These are phyloP conservation scores for Scleromitrula shiraiana DNA, from an alignment of 2,329 filamentous ascomycete genomes.

Conservation along the genomic window DNA sequence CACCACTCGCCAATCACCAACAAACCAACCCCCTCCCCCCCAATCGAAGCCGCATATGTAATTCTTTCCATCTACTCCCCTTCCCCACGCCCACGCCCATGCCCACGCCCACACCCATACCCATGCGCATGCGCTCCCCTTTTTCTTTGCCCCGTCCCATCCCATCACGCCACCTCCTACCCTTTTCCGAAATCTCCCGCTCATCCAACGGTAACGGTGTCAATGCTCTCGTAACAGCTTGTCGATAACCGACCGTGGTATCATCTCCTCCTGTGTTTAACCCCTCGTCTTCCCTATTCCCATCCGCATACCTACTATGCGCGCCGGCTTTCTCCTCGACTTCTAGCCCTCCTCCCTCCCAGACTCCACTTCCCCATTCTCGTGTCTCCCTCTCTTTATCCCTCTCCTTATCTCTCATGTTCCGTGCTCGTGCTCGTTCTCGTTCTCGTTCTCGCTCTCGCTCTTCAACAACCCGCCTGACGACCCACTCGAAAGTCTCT, in stretches of 20 bases:
- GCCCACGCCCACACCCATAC: too few relatives aligned
- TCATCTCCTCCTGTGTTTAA: too few relatives aligned
- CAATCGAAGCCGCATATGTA: too few relatives aligned
- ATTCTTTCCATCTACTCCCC: not conserved
- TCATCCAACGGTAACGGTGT: not conserved
- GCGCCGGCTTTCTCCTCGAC: too few relatives aligned
- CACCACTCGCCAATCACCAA: not conserved
- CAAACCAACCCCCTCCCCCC: not conserved
- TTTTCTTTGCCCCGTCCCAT: not conserved
- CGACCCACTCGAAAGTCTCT: constrained; percentile 72
- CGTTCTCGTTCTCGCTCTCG: too few relatives aligned
- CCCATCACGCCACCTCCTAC: not conserved
- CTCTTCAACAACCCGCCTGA: constrained; percentile 53
- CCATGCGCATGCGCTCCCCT: too few relatives aligned
- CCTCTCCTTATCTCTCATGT: too few relatives aligned
- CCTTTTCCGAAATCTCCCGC: not conserved
- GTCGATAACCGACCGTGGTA: too few relatives aligned
- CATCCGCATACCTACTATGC: too few relatives aligned
- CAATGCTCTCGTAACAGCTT: not conserved
- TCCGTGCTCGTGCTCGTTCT: constrained; percentile 11
- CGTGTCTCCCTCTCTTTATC: not conserved
- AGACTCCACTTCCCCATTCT: not conserved
- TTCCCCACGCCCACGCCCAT: too few relatives aligned
- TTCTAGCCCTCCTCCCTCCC: not conserved
- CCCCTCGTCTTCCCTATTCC: too few relatives aligned